Base-by-base conservation (phyloP, 257 asterid species). In the Jacaranda mimosifolia region DNA sequence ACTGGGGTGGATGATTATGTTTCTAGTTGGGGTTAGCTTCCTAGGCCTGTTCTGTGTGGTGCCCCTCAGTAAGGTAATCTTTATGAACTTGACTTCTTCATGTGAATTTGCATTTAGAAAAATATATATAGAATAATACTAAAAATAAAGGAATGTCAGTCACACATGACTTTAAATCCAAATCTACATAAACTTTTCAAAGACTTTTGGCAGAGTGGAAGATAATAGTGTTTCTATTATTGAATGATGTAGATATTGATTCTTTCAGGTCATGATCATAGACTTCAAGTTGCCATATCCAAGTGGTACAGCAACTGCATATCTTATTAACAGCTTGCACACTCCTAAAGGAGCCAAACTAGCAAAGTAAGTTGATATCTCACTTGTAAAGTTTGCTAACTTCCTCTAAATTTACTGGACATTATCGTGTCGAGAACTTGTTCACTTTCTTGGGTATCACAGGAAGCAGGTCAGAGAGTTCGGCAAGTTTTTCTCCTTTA, bases 1-100 rank as follows among this genome's bases (percentile, higher is more conserved):
- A 32, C 83, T 90, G 42, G 89, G 82, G 3, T 90, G 96, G 96
- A 86, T 90, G 77, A 90, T 86, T 40, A 88, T 84, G 8, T 90
- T 86, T 70, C 88, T 88, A 32, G 86, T 86, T 49, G 86, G 83
- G n/a, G 87, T 82, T 14, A 88, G 90, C 81, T 86, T 90, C 73
- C 84, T 90, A 39, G 96, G 96, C 43, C 83, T 90, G 15, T 78
- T 90, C 80, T 87, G 90, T 55, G 73, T 90, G 52, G 89, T 90
- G 51, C 92, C 96, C n/a, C 91, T 90, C 17, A 74, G 92, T 32
- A 90, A 85, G 91, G 96, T 86, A 45, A 32, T 43, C 32, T 26
- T 26, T 26, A 26, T 26, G 32, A 26, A 26, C 32, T 26, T 26
- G 32, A 26, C 32, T 26, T 0, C 32, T 26, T 26, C 32, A 26